Conservation (phyloP, 2,329 filamentous ascomycete genomes). For the Paraconiothyrium sp. region DNA sequence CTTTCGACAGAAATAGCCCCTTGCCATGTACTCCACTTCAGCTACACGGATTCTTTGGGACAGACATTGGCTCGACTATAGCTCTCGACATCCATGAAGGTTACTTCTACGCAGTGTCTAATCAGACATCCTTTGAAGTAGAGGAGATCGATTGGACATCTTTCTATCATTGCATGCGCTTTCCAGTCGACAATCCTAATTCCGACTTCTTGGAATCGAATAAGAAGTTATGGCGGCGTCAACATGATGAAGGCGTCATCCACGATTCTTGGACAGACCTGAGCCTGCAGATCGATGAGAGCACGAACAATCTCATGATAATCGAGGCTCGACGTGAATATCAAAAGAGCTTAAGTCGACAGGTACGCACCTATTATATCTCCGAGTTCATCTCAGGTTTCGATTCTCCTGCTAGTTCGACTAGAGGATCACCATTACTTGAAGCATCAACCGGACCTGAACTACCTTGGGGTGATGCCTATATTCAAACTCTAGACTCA, state of each 20-base stretch:
- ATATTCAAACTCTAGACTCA: constrained; percentile 35
- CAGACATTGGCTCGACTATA: constrained; percentile 72
- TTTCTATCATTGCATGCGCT: constrained; percentile 73
- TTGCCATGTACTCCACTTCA: constrained; percentile 57
- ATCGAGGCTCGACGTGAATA: constrained; percentile 77
- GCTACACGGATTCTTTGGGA: constrained; percentile 68
- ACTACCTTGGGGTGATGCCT: constrained; percentile 42
- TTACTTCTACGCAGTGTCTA: constrained; percentile 76
- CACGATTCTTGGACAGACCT: constrained; percentile 79
- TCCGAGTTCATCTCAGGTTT: constrained; percentile 57
- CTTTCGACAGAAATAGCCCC: constrained; percentile 51
- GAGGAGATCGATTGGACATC: constrained; percentile 74
- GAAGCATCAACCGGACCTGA: constrained; percentile 18
- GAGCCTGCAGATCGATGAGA: constrained; percentile 68
- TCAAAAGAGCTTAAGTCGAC: constrained; percentile 63
- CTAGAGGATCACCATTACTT: constrained; percentile 14
- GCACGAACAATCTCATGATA: constrained; percentile 66
- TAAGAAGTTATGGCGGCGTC: constrained; percentile 68
- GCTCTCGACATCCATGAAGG: constrained; percentile 75
- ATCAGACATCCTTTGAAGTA: constrained; percentile 68
- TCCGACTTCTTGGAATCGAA: constrained; percentile 55
- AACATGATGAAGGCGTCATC: constrained; percentile 74
- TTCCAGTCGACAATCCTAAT: constrained; percentile 63
- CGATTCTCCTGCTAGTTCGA: constrained; percentile 13
- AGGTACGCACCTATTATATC: constrained; percentile 73